Evolutionary conservation across 2,329 filamentous ascomycete genomes (phyloP).

Genomic region (Stenocarpella maydis): DNA sequence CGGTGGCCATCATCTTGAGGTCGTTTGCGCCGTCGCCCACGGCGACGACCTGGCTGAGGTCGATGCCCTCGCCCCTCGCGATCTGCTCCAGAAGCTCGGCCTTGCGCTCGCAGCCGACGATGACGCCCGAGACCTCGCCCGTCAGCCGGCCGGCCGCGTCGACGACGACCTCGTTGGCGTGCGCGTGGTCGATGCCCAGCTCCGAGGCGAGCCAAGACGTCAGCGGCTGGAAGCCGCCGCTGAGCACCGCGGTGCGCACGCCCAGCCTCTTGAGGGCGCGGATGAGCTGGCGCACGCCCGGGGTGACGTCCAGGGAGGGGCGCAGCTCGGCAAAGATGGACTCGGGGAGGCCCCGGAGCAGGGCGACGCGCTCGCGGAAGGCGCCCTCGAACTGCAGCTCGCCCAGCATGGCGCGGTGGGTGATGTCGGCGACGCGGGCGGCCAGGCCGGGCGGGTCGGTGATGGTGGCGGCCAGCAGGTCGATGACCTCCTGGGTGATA

Average conservation of each 20-base stretch:
- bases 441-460: constrained; percentile 74
- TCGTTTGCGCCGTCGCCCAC: constrained; percentile 88
- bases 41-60: constrained; percentile 73
- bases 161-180: constrained; percentile 83
- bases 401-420: constrained; percentile 92
- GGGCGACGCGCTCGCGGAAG: constrained; percentile 79
- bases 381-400: constrained; percentile 91
- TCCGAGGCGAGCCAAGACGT: constrained; percentile 85
- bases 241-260: constrained; percentile 88
- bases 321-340: constrained; percentile 82
- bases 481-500: constrained; percentile 97
- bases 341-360: constrained; percentile 82
- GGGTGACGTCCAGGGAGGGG: constrained; percentile 79
- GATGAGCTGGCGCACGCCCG: constrained; percentile 79
- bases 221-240: constrained; percentile 89
- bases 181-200: constrained; percentile 85
- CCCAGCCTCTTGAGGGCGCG: constrained; percentile 78
- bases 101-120: constrained; percentile 81
- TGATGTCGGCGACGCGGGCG: constrained; percentile 85
- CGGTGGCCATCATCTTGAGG: constrained; percentile 78
- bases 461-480: constrained; percentile 87
- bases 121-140: constrained; percentile 74
- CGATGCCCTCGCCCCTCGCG: constrained; percentile 71
- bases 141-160: constrained; percentile 72
- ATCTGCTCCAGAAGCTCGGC: constrained; percentile 75